These are phyloP conservation scores for Boletus eberwhitei DNA, from an alignment of 768 basidiomycete genomes.

Conservation along the genomic window DNA sequence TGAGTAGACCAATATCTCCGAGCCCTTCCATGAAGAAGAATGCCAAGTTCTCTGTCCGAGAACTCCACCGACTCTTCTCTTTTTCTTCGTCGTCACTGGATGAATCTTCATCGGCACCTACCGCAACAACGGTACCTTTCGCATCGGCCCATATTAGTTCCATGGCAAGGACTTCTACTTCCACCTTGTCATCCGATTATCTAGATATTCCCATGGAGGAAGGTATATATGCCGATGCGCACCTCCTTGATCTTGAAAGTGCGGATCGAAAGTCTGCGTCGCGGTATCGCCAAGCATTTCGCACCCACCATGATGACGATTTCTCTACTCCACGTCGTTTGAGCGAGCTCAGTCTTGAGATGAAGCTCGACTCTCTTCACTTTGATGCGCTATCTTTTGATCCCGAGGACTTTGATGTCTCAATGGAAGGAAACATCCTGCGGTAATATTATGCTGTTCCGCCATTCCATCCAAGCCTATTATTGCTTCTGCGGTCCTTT, in stretches of 20 bases:
- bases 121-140: background rate
- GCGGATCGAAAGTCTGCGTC: constrained; percentile 15
- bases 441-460: constrained; percentile 12
- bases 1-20: constrained; percentile 32
- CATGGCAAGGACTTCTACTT: constrained; percentile 11
- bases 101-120: constrained; percentile 1
- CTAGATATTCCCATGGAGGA: constrained; percentile 22
- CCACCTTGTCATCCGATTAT: constrained; percentile 8
- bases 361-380: constrained; percentile 69
- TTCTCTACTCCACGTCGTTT: constrained; percentile 11
- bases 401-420: constrained; percentile 46
- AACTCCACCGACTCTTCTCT: constrained; percentile 34
- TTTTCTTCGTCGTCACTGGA: constrained; percentile 25
- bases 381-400: constrained; percentile 72
- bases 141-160: background rate
- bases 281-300: constrained; percentile 1
- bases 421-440: constrained; percentile 15
- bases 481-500: background rate
- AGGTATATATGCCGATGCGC: constrained; percentile 10
- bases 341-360: constrained; percentile 52
- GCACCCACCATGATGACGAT: background rate
- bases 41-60: constrained; percentile 34
- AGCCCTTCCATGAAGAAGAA: constrained; percentile 32
- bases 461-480: background rate
- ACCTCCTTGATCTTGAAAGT: constrained; percentile 18